Percentiles rank a stretch among this genome's conserved stretches.
phyloP scores from a whole-genome alignment of 106 monocot species.

The Dendrobium catenatum region DNA sequence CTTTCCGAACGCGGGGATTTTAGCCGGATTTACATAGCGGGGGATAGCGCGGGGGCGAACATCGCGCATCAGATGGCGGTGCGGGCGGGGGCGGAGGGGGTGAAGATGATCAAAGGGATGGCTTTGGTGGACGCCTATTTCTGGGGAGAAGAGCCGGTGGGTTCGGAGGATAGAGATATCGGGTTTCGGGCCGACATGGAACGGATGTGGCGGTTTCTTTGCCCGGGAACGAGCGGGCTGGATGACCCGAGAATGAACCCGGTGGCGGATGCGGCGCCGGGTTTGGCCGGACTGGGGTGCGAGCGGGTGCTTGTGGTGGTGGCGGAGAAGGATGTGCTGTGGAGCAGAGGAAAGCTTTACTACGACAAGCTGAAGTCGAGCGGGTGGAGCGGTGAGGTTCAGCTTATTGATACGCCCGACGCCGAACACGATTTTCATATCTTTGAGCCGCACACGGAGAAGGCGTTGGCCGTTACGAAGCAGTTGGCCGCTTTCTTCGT shows the following conservation, averaged over 20 bases:
- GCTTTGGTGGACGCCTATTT: conserved; percentile 8
- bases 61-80: conserved; percentile 12
- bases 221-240: background rate
- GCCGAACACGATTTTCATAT: conserved; percentile 10
- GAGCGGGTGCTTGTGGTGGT: background rate
- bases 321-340: conserved; percentile 11
- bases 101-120: conserved; percentile 2
- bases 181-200: background rate
- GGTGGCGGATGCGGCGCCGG: conserved; percentile 4
- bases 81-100: background rate
- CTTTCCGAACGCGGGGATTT: background rate
- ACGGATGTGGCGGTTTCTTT: background rate
- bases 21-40: background rate
- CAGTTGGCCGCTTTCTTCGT: conserved; percentile 4
- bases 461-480: background rate
- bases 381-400: conserved; percentile 11
- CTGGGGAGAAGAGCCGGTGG: background rate
- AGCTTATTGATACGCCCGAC: background rate
- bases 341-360: background rate
- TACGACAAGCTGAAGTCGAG: conserved; percentile 10
- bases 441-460: background rate
- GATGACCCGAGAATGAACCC: conserved; percentile 6
- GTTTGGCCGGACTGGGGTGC: conserved; percentile 3
- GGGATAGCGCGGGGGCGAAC: conserved; percentile 17
- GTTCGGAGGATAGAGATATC: background rate